phyloP scores from a whole-genome alignment of 495 filamentous ascomycete genomes.

The Talaromyces ruber region DNA sequence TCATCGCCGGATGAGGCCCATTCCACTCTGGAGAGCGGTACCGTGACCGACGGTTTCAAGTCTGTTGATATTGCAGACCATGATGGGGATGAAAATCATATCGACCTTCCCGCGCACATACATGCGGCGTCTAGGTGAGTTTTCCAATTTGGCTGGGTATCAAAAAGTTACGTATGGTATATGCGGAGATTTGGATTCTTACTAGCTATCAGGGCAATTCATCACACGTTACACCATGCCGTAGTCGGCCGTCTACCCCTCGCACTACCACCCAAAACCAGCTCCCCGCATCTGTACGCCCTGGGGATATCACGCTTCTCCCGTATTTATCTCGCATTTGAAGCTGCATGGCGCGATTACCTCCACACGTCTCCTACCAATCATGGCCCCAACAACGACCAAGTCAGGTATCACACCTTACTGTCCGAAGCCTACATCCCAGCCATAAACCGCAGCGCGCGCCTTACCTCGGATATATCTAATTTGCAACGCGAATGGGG shows the following conservation, averaged over 20 bases:
- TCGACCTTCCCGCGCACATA: background rate
- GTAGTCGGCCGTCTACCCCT: constrained; percentile 28
- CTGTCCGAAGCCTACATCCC: background rate
- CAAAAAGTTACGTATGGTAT: background rate
- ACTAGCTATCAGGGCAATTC: background rate
- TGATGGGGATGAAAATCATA: background rate
- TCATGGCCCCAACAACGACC: background rate
- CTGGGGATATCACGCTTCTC: constrained; percentile 4
- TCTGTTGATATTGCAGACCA: background rate
- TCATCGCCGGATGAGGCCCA: background rate
- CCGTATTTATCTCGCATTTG: constrained; percentile 2
- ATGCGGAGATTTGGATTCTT: background rate
- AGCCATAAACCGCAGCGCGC: background rate
- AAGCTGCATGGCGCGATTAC: constrained; percentile 3
- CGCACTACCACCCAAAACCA: constrained; percentile 1
- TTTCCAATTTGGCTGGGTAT: background rate
- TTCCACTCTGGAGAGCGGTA: background rate
- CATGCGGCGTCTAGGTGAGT: background rate
- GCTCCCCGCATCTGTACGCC: background rate
- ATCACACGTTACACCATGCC: constrained; percentile 9
- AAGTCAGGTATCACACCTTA: background rate
- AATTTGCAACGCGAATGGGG: constrained; percentile 3
- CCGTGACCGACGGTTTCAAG: background rate
- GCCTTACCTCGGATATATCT: background rate
- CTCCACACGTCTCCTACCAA: background rate